Percentiles rank a stretch among this genome's conserved stretches.
phyloP scores from a whole-genome alignment of 257 asterid species.

The Echium plantagineum region DNA sequence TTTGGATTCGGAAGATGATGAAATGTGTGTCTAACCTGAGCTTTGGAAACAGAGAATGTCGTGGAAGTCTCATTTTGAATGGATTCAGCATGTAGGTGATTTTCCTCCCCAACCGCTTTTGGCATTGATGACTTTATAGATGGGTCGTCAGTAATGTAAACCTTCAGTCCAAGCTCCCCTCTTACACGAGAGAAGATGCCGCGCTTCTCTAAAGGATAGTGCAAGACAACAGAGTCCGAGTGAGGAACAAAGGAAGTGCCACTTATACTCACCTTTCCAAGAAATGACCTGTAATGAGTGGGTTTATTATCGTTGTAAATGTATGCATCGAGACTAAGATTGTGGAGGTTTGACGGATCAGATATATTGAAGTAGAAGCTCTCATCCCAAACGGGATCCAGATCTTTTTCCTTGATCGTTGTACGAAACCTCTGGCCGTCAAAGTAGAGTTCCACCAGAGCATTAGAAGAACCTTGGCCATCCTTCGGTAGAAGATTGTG shows the following conservation, averaged over 20 bases:
- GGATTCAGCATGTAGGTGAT: conserved; percentile 22
- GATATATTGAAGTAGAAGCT: conserved; percentile 76
- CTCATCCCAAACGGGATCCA: conserved; percentile 80
- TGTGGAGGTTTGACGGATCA: conserved; percentile 57
- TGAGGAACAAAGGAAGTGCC: conserved; percentile 88
- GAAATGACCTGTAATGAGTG: conserved; percentile 50
- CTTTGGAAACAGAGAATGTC: conserved; percentile 20
- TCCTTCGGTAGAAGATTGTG: conserved; percentile 83
- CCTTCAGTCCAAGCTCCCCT: conserved; percentile 83
- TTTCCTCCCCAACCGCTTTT: conserved; percentile 26
- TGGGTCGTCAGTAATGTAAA: conserved; percentile 68
- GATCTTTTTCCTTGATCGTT: conserved; percentile 71
- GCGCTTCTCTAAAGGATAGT: conserved; percentile 86
- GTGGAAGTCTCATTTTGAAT: conserved; percentile 7
- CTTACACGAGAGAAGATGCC: conserved; percentile 74
- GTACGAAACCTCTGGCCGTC: conserved; percentile 71
- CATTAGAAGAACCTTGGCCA: conserved; percentile 80
- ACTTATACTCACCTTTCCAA: conserved; percentile 60
- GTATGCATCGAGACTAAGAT: conserved; percentile 49
- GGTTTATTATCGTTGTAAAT: conserved; percentile 42
- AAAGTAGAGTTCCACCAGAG: conserved; percentile 68
- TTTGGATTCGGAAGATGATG: conserved; percentile 58
- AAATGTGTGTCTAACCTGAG: conserved; percentile 58
- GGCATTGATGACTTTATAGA: conserved; percentile 54
- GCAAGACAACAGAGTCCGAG: conserved; percentile 66